These are phyloP conservation scores for Simmondsia chinensis DNA, from an alignment of 148 eudicot species.

Conservation along the genomic window DNA sequence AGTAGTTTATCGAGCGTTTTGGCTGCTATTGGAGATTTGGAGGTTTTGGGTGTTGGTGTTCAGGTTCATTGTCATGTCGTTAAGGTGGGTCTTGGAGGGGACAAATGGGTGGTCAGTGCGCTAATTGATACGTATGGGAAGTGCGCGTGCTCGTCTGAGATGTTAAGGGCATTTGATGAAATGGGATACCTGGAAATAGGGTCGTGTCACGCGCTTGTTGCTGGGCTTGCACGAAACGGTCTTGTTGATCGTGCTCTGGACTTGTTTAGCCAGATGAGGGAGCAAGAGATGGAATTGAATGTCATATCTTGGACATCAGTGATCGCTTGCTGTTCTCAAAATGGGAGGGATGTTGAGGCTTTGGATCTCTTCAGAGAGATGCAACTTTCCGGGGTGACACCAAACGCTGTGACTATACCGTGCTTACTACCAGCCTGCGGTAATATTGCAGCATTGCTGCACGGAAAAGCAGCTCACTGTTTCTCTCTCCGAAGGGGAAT, in stretches of 20 bases:
- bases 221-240: constrained; percentile 51
- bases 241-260: constrained; percentile 39
- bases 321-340: constrained; percentile 61
- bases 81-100: constrained; percentile 35
- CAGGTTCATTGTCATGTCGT: constrained; percentile 49
- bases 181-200: constrained; percentile 31
- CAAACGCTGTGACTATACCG: constrained; percentile 61
- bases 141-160: constrained; percentile 29
- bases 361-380: constrained; percentile 51
- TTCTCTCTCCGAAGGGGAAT: constrained; percentile 40
- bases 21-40: constrained; percentile 51
- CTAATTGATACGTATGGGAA: constrained; percentile 62
- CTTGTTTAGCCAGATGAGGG: constrained; percentile 29
- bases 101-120: constrained; percentile 47
- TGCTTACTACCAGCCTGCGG: constrained; percentile 73
- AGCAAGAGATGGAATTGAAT: constrained; percentile 35
- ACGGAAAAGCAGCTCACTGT: constrained; percentile 68
- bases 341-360: constrained; percentile 69
- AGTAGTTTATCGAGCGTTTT: constrained; percentile 54
- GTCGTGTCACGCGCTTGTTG: constrained; percentile 46
- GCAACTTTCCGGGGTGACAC: constrained; percentile 54
- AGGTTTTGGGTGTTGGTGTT: constrained; percentile 26
- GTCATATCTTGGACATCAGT: constrained; percentile 79
- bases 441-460: constrained; percentile 62
- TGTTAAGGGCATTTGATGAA: constrained; percentile 45